phyloP scores from a whole-genome alignment of 306 rosid species.

The Cicer bijugum region DNA sequence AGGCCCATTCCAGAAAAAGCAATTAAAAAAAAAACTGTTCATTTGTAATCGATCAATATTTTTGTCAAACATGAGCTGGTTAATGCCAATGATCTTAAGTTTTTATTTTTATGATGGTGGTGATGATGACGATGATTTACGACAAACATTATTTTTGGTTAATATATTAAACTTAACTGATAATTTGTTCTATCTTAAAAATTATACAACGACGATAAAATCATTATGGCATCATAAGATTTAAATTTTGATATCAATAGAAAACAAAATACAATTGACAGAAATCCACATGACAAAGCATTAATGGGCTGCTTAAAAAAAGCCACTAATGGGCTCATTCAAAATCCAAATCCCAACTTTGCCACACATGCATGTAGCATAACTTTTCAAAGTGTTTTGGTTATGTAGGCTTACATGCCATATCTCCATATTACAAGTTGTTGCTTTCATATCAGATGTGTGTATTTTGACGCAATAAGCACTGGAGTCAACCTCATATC shows the following conservation, averaged over 20 bases:
- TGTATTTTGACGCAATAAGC: background rate
- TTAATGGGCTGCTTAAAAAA: too few species aligned
- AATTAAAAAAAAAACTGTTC: background rate
- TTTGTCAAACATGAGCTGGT: background rate
- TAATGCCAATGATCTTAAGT: background rate
- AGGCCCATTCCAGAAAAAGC: background rate
- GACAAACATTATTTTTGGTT: background rate
- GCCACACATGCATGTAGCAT: too few species aligned
- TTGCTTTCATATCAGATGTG: background rate
- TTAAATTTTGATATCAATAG: background rate
- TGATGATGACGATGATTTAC: background rate
- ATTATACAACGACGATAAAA: background rate
- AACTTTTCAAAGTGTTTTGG: background rate
- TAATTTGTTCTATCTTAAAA: background rate
- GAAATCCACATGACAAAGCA: background rate
- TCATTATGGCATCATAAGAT: background rate
- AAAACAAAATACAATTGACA: background rate
- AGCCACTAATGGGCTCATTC: background rate
- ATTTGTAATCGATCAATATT: background rate
- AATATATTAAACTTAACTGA: background rate
- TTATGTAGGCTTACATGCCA: too few species aligned
- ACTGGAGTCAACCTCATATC: background rate
- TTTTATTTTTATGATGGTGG: too few species aligned
- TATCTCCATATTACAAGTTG: background rate
- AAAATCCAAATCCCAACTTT: background rate